Evolutionary conservation across 1,284 basidiomycete genomes (phyloP).

Genomic region (Tylopilus sp.): DNA sequence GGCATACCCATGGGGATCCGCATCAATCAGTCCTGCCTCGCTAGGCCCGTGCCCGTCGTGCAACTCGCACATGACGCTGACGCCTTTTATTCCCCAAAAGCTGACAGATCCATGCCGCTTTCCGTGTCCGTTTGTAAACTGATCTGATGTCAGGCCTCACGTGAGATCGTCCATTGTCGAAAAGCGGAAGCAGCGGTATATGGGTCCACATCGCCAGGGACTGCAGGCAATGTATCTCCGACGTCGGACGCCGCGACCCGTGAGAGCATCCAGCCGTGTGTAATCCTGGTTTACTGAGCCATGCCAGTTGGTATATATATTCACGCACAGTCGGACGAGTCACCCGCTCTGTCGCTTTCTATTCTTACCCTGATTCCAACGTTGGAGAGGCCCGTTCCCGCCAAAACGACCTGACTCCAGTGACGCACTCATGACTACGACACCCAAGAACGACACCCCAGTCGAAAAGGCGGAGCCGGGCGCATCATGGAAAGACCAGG

Average conservation of each 20-base stretch:
- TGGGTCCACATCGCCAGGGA: background rate
- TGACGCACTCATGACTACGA: conserved; percentile 4
- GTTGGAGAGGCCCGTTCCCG: background rate
- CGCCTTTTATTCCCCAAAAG: background rate
- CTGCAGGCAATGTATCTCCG: background rate
- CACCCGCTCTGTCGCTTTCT: background rate
- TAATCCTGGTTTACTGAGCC: background rate
- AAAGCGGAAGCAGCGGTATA: background rate
- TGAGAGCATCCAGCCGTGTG: background rate
- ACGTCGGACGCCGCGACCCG: background rate
- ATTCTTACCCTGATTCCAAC: background rate
- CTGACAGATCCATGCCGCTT: background rate
- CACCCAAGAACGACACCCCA: conserved; percentile 16
- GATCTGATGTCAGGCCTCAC: background rate
- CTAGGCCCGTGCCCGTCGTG: too few relatives aligned
- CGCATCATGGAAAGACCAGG: conserved; percentile 50
- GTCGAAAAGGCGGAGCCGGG: conserved; percentile 37
- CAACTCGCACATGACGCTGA: too few relatives aligned
- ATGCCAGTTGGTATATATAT: background rate
- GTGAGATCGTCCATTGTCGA: background rate
- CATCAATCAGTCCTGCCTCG: too few relatives aligned
- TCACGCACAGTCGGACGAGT: background rate
- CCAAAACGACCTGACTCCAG: background rate
- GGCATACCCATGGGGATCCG: too few relatives aligned
- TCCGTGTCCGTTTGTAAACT: conserved; percentile 4